Evolutionary conservation across 2,329 filamentous ascomycete species (phyloP).

Genomic region (Claviceps sp.): DNA sequence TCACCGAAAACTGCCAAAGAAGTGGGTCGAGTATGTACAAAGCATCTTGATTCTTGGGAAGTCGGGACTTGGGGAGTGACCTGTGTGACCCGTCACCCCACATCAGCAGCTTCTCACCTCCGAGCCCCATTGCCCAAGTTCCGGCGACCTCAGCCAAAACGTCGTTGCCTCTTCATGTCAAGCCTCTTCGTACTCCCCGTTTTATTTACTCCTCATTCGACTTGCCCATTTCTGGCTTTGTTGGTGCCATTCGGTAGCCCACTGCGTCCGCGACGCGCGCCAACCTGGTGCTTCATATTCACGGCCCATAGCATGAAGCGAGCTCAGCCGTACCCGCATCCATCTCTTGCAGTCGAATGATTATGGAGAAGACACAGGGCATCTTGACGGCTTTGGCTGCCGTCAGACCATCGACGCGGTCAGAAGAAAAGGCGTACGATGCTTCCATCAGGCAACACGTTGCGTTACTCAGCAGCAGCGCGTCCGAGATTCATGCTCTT

Average conservation of each 20-base stretch:
- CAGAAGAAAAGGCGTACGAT: slow-evolving; percentile 2
- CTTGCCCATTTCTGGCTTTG: background rate
- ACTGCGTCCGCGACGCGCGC: too few species aligned
- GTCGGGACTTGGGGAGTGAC: background rate
- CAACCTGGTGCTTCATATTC: too few species aligned
- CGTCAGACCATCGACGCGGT: background rate
- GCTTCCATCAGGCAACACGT: slow-evolving; percentile 4
- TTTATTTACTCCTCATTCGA: background rate
- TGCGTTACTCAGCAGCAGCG: background rate
- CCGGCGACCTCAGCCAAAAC: background rate
- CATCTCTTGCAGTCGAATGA: background rate
- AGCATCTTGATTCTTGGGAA: too few species aligned
- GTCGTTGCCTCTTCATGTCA: background rate
- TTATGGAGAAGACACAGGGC: slow-evolving; percentile 2
- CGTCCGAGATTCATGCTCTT: slow-evolving; percentile 6
- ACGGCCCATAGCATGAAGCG: slow-evolving; percentile 1
- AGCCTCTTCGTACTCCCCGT: background rate
- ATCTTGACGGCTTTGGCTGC: slow-evolving; percentile 1
- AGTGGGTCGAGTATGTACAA: background rate
- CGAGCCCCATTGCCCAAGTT: background rate
- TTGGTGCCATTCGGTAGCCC: too few species aligned
- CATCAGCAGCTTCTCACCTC: background rate
- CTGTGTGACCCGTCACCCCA: background rate
- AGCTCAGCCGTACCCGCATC: background rate
- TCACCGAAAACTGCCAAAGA: background rate